Conservation (phyloP, 2,329 filamentous ascomycete genomes). For the Pleoardoris graminearum region DNA sequence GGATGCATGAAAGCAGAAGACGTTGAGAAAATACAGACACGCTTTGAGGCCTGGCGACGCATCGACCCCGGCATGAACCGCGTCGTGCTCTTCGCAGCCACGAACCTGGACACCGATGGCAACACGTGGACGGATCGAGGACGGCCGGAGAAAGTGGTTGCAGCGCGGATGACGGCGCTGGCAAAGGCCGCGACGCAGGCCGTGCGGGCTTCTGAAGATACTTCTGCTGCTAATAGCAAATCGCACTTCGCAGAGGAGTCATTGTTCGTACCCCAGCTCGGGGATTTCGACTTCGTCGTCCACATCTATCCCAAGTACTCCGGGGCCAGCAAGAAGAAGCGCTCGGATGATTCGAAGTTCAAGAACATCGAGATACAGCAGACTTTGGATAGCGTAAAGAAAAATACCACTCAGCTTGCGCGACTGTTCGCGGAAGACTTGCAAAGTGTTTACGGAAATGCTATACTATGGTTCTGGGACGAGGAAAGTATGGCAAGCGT, state of each 20-base stretch:
- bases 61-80: conserved; percentile 88
- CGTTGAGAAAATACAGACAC: conserved; percentile 65
- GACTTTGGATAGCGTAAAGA: conserved; percentile 39
- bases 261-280: conserved; percentile 73
- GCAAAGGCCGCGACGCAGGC: conserved; percentile 68
- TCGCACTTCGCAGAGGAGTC: conserved; percentile 49
- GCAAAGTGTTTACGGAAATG: conserved; percentile 65
- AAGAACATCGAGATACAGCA: conserved; percentile 75
- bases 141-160: conserved; percentile 77
- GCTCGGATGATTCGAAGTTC: conserved; percentile 58
- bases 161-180: conserved; percentile 78
- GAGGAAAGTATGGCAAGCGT: conserved; percentile 60
- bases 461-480: conserved; percentile 80
- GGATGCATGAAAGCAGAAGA: conserved; percentile 60
- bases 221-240: conserved; percentile 19
- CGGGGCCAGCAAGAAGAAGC: conserved; percentile 32
- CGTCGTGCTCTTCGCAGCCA: conserved; percentile 78
- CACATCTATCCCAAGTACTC: conserved; percentile 64
- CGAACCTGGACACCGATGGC: conserved; percentile 75
- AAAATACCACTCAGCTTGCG: conserved; percentile 63
- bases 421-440: conserved; percentile 69
- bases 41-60: conserved; percentile 82
- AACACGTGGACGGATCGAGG: conserved; percentile 75
- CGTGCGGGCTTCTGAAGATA: conserved; percentile 56
- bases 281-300: conserved; percentile 86